Conservation (phyloP, 805 yeast genomes). For the Kockiozyma suomiensis region DNA sequence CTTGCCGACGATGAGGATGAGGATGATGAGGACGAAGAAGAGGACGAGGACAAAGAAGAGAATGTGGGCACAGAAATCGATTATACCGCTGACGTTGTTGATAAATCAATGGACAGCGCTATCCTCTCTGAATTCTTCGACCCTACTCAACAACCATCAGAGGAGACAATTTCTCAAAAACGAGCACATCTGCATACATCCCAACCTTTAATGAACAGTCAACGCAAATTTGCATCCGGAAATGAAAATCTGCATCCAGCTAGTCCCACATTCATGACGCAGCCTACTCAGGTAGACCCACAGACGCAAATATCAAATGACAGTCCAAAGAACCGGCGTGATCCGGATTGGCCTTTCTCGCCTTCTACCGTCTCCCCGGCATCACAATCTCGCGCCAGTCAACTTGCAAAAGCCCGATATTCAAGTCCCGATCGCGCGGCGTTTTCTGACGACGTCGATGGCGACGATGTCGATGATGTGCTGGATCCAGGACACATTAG, state of each 20-base stretch:
- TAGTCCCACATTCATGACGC: neutral
- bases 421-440: constrained; percentile 5
- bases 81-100: neutral
- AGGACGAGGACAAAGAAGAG: neutral
- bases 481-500: neutral
- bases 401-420: neutral
- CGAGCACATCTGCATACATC: neutral
- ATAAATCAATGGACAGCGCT: constrained; percentile 1
- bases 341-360: constrained; percentile 9
- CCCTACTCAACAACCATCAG: neutral
- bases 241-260: neutral
- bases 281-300: neutral
- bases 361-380: neutral
- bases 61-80: neutral
- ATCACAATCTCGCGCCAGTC: neutral
- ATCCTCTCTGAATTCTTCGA: neutral
- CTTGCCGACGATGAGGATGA: constrained; percentile 12
- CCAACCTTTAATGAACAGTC: neutral
- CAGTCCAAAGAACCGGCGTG: neutral
- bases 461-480: no score
- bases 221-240: neutral
- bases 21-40: constrained; percentile 4
- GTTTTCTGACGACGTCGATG: constrained; percentile 14
- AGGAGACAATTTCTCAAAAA: neutral
- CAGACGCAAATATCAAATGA: neutral